phyloP scores from a whole-genome alignment of 2,329 filamentous ascomycete genomes.

The Drechslerella coelobrocha region DNA sequence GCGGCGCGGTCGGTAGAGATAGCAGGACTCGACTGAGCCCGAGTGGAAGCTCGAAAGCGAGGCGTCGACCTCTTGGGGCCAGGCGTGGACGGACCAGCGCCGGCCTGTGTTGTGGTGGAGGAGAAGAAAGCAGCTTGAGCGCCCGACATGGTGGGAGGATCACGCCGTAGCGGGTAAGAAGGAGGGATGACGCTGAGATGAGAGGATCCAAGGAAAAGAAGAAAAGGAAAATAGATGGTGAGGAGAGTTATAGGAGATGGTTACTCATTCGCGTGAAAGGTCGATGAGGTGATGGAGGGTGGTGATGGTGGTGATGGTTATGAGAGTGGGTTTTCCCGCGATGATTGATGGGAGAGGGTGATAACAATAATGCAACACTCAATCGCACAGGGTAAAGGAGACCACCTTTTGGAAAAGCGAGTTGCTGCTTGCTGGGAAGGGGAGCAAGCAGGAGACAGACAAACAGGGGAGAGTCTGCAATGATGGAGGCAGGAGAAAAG shows the following conservation, averaged over 20 bases:
- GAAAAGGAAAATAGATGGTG: constrained; percentile 14
- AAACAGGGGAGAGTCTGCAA: neutral
- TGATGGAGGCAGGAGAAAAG: neutral
- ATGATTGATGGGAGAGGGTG: neutral
- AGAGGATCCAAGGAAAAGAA: constrained; percentile 1
- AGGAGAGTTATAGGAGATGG: neutral
- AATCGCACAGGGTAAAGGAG: neutral
- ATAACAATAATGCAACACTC: neutral
- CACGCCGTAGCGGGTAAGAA: neutral
- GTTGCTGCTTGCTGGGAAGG: neutral
- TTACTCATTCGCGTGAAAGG: constrained; percentile 18
- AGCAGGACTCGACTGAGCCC: neutral
- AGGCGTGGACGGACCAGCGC: constrained; percentile 16
- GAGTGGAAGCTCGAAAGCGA: constrained; percentile 10
- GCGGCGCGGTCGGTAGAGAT: constrained; percentile 6
- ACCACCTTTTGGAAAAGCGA: neutral
- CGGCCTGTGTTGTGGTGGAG: constrained; percentile 17
- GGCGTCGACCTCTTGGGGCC: constrained; percentile 28
- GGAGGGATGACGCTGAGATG: neutral
- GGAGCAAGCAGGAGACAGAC: neutral
- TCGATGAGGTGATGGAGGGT: neutral
- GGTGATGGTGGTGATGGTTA: constrained; percentile 8
- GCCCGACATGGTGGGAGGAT: constrained; percentile 8
- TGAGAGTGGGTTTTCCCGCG: neutral
- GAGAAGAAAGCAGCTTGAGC: neutral